These are phyloP conservation scores for Suillus ampliporus DNA, from an alignment of 768 basidiomycete genomes.

Conservation along the genomic window DNA sequence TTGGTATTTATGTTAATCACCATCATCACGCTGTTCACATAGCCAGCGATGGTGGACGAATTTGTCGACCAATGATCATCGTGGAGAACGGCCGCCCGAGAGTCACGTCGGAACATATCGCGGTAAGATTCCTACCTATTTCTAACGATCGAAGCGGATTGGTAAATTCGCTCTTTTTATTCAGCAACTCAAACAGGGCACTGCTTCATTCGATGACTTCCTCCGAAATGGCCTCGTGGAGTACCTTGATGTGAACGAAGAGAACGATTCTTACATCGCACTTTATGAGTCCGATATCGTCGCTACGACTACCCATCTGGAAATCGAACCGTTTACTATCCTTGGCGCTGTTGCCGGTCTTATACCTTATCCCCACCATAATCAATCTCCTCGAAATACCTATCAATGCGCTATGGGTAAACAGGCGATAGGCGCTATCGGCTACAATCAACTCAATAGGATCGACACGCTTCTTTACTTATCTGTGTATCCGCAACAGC, in stretches of 20 bases:
- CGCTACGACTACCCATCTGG: constrained; percentile 87
- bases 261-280: constrained; percentile 96
- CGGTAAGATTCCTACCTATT: constrained; percentile 49
- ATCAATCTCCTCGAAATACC: constrained; percentile 98
- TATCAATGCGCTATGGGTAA: constrained; percentile 99
- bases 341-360: constrained; percentile 97
- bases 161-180: constrained; percentile 18
- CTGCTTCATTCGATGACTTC: constrained; percentile 92
- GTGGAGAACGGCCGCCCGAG: constrained; percentile 81
- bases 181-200: constrained; percentile 80
- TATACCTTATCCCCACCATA: constrained; percentile 99
- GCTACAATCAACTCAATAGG: constrained; percentile 95
- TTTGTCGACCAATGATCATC: constrained; percentile 97
- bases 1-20: constrained; percentile 94
- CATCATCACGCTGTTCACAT: constrained; percentile 96
- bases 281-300: constrained; percentile 90
- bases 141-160: background rate
- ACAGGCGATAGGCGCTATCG: constrained; percentile 98
- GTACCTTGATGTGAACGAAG: constrained; percentile 98
- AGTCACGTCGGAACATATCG: constrained; percentile 82
- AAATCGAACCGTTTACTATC: constrained; percentile 98
- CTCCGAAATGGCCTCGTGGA: constrained; percentile 91
- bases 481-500: constrained; percentile 97
- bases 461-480: constrained; percentile 99
- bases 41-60: constrained; percentile 95